Evolutionary conservation across 2,329 filamentous ascomycete species (phyloP), one percentile per base, ranked within the genome.

Genomic region (Arachnomyces sp.): DNA sequence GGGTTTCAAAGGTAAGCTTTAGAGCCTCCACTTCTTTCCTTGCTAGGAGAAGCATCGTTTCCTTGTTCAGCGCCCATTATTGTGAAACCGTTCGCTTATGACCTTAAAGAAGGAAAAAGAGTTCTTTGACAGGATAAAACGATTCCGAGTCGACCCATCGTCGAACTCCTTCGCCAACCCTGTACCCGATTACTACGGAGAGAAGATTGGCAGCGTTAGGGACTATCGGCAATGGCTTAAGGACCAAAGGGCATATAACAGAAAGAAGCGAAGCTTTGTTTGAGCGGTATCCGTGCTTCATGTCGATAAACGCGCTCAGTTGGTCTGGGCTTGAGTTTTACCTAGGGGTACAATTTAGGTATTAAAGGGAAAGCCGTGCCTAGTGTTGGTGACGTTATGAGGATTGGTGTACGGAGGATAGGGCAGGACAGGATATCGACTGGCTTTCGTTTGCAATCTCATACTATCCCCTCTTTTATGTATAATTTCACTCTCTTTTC

Each of bases 221-320:
- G 89, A 86, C 34, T 98, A 96, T 64, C 74, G 92, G 55, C 82
- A 87, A 62, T 98, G 92, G 92, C 68, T 98, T 56, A 96, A 94
- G 73, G 92, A 98, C 59, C 92, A 96, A 72, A 76, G 90, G 47
- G 90, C 89, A 7, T 98, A 94, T 69, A 94, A 94, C 70, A 88
- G 88, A 72, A 94, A 93, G 77, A 81, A 79, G 61, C 58, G 61
- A 33, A 64, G 53, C 45, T 64, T 63, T 45, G 61, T 66, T 43
- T 49, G 37, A 43, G 29, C 2, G 20, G 20, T 25, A n/a, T n/a
- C n/a, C n/a, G n/a, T 25, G 20, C 5, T 5, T 25, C 9, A 25
- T 9, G 20, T 9, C 20, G 20, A 25, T 25, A 25, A 25, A 25
- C 20, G 20, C 5, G 9, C 20, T 25, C 20, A 5, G 9, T 5